Conservation (phyloP, 352 stramenopile species). For the Pythium plurisporium region DNA sequence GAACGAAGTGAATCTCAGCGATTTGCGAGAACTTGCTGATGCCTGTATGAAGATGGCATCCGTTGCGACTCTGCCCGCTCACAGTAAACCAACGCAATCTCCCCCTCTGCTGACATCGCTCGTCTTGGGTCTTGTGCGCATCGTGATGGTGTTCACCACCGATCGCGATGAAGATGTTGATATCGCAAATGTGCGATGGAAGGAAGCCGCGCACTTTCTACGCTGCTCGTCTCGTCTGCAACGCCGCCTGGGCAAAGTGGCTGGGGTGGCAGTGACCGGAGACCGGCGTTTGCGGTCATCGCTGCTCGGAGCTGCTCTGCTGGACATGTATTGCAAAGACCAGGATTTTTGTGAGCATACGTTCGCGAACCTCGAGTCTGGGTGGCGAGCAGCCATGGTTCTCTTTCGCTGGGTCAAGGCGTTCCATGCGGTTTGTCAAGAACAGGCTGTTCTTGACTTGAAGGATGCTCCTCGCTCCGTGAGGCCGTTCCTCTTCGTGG, state of each 20-base stretch:
- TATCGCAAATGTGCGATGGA: constrained; percentile 56
- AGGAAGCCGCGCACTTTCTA: constrained; percentile 54
- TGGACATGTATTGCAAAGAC: constrained; percentile 47
- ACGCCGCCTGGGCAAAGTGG: constrained; percentile 44
- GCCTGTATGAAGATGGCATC: constrained; percentile 50
- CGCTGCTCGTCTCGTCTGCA: constrained; percentile 37
- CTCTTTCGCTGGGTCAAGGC: constrained; percentile 59
- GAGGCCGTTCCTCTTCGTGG: constrained; percentile 33
- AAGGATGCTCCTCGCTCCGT: neutral
- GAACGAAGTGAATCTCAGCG: constrained; percentile 27
- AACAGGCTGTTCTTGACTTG: constrained; percentile 41
- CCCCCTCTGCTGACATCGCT: constrained; percentile 39
- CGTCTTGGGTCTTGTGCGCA: constrained; percentile 62
- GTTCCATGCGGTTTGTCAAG: constrained; percentile 33
- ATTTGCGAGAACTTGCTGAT: constrained; percentile 54
- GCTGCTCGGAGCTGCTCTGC: constrained; percentile 29
- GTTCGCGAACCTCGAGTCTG: constrained; percentile 39
- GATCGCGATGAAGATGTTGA: constrained; percentile 47
- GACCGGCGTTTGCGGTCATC: constrained; percentile 39
- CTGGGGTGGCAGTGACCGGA: constrained; percentile 31
- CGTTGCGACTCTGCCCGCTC: constrained; percentile 20
- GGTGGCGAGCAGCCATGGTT: constrained; percentile 41
- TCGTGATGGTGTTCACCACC: constrained; percentile 66
- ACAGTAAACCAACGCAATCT: neutral
- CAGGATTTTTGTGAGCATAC: constrained; percentile 40